phyloP scores from a whole-genome alignment of 192 early-diverging fungal species.

The Umbelopsis sp. region DNA sequence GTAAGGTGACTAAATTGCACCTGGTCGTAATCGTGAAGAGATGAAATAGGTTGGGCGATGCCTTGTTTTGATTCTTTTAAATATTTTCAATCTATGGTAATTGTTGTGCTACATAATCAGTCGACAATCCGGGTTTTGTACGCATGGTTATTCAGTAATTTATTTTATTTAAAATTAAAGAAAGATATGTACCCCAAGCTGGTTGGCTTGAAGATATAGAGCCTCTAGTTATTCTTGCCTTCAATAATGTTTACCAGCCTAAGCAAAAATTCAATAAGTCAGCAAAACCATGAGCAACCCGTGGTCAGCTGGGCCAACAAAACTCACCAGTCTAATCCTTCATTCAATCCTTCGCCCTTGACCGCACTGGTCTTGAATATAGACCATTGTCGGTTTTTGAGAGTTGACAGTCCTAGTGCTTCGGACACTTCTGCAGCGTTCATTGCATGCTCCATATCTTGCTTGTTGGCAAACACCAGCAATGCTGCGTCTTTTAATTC shows the following conservation, averaged over 20 bases:
- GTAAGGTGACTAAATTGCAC: too few relatives aligned
- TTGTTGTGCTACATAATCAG: too few relatives aligned
- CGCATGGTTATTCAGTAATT: too few relatives aligned
- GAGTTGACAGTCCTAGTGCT: constrained; percentile 74
- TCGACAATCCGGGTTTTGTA: too few relatives aligned
- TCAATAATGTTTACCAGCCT: constrained; percentile 54
- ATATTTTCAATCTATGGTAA: too few relatives aligned
- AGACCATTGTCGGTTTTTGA: constrained; percentile 92
- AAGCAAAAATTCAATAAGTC: background rate
- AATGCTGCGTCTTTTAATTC: constrained; percentile 88
- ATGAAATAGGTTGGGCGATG: too few relatives aligned
- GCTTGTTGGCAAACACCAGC: constrained; percentile 97
- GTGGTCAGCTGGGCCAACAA: background rate
- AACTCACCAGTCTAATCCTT: constrained; percentile 91
- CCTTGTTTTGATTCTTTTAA: too few relatives aligned
- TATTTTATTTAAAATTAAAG: too few relatives aligned
- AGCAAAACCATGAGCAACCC: background rate
- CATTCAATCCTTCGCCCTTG: constrained; percentile 92
- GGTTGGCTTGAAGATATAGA: too few relatives aligned
- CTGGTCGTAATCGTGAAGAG: too few relatives aligned
- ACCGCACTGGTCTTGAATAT: constrained; percentile 94
- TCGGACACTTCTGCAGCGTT: constrained; percentile 87
- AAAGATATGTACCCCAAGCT: too few relatives aligned
- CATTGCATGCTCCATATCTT: constrained; percentile 96
- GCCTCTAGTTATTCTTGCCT: constrained; percentile 36